Conservation (phyloP, 23 red algal species). For the Gracilaria domingensis region DNA sequence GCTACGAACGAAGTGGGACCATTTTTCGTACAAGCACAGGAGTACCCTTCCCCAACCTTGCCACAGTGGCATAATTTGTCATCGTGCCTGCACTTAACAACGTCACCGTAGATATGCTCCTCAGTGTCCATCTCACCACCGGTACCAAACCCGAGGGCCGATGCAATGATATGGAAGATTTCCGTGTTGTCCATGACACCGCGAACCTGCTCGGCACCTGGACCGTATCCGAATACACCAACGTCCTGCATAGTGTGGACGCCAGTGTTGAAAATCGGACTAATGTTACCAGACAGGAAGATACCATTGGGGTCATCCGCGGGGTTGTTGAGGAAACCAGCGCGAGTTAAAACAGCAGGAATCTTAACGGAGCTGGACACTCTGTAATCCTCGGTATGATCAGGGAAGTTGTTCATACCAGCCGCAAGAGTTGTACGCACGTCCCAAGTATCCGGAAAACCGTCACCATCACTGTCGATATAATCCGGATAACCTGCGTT, state of each 20-base stretch:
- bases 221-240: slow-evolving; percentile 54
- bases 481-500: slow-evolving; percentile 66
- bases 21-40: slow-evolving; percentile 16
- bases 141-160: slow-evolving; percentile 58
- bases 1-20: not conserved
- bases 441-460: slow-evolving; percentile 73
- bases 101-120: slow-evolving; percentile 28
- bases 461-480: slow-evolving; percentile 60
- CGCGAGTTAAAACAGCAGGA: not conserved
- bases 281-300: slow-evolving; percentile 52
- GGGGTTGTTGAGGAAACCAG: slow-evolving; percentile 39
- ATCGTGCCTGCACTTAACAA: slow-evolving; percentile 31
- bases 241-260: slow-evolving; percentile 72
- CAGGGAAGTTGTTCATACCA: slow-evolving; percentile 75
- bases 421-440: slow-evolving; percentile 61
- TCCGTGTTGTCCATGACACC: slow-evolving; percentile 57
- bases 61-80: slow-evolving; percentile 37
- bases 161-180: slow-evolving; percentile 61
- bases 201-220: slow-evolving; percentile 46
- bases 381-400: slow-evolving; percentile 58
- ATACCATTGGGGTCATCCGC: slow-evolving; percentile 64
- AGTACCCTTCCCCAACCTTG: not conserved
- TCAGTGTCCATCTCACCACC: slow-evolving; percentile 55
- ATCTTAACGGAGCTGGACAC: slow-evolving; percentile 46
- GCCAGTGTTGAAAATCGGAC: slow-evolving; percentile 25